Evolutionary conservation across 371 early-diverging fungal genomes (phyloP).

Genomic region (Lichtheimia ornata): DNA sequence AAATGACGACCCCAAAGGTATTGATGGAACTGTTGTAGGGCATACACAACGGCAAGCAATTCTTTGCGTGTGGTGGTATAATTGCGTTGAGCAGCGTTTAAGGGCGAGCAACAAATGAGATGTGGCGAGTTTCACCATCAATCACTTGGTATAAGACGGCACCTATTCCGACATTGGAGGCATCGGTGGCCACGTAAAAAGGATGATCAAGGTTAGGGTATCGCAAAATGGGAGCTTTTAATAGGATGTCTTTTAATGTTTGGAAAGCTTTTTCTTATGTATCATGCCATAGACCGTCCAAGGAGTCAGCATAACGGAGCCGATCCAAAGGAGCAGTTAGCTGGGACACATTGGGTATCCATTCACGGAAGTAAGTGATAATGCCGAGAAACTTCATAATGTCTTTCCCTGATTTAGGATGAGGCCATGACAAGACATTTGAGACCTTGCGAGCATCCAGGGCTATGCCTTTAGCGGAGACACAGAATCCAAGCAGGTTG

Average conservation of each 20-base stretch:
- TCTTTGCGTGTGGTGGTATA: conserved; percentile 13
- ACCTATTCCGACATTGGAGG: conserved; percentile 20
- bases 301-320: conserved; percentile 7
- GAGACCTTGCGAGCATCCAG: conserved; percentile 17
- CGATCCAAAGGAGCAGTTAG: conserved; percentile 19
- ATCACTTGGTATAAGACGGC: conserved; percentile 18
- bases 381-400: conserved; percentile 17
- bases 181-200: conserved; percentile 43
- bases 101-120: conserved; percentile 1
- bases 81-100: conserved; percentile 6
- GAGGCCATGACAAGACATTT: conserved; percentile 12
- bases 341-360: conserved; percentile 14
- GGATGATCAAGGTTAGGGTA: conserved; percentile 26
- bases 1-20: conserved; percentile 27
- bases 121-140: conserved; percentile 2
- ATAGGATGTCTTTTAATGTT: conserved; percentile 4
- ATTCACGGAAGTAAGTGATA: conserved; percentile 27
- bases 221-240: conserved; percentile 6
- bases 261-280: conserved; percentile 13
- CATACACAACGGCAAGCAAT: conserved; percentile 15
- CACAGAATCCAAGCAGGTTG: conserved; percentile 19
- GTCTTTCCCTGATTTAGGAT: conserved; percentile 12
- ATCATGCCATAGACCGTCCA: background rate
- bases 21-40: conserved; percentile 20
- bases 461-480: conserved; percentile 12